phyloP scores from a whole-genome alignment of 768 basidiomycete species.

The Lentinula sp. region DNA sequence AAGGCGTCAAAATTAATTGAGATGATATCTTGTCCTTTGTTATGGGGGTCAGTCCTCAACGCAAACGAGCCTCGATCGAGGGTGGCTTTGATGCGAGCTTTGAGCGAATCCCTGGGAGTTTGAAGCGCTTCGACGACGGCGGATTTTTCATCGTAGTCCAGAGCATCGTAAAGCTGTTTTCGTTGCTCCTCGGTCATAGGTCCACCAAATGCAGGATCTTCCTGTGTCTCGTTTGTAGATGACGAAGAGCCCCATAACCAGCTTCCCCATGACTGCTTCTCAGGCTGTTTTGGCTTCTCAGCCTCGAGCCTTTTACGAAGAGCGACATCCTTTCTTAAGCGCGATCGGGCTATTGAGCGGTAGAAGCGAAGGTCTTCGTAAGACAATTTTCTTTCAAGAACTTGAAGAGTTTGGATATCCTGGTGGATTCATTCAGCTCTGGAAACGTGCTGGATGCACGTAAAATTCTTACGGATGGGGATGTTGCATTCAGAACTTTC shows the following conservation, averaged over 20 bases:
- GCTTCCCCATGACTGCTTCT: conserved; percentile 52
- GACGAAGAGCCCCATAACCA: conserved; percentile 80
- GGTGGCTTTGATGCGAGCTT: conserved; percentile 65
- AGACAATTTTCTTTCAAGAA: conserved; percentile 73
- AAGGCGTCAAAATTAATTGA: conserved; percentile 86
- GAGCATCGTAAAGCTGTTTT: conserved; percentile 80
- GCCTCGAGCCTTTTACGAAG: conserved; percentile 65
- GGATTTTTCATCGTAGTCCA: conserved; percentile 88
- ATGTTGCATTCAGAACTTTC: conserved; percentile 49
- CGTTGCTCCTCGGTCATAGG: conserved; percentile 87
- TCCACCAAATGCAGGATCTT: conserved; percentile 54
- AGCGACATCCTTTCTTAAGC: conserved; percentile 79
- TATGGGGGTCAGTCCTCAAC: conserved; percentile 70
- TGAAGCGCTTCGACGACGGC: conserved; percentile 66
- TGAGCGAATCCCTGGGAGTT: conserved; percentile 73
- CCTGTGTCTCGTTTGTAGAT: conserved; percentile 25
- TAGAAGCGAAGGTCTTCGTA: conserved; percentile 98
- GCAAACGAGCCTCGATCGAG: conserved; percentile 87
- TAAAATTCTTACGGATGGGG: conserved; percentile 41
- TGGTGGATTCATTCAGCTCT: conserved; percentile 16
- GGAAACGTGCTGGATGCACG: not conserved
- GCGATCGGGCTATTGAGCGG: conserved; percentile 87
- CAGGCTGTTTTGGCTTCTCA: conserved; percentile 44
- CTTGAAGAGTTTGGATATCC: conserved; percentile 50
- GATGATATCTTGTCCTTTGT: conserved; percentile 60